Percentiles rank a stretch among this genome's conserved stretches.
phyloP scores from a whole-genome alignment of 306 rosid genomes.

The Castanopsis chinensis region DNA sequence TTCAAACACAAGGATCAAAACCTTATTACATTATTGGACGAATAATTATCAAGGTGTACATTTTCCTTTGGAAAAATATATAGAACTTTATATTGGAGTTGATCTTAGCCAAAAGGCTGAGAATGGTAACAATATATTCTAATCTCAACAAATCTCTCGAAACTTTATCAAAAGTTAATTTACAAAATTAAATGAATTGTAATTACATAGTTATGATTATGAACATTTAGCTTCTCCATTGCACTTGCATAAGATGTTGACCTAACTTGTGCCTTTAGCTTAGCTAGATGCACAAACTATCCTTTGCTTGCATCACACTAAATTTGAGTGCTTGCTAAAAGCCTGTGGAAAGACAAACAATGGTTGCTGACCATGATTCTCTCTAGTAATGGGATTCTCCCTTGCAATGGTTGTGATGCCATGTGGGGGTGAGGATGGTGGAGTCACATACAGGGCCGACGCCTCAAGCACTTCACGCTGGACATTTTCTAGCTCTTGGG shows the following conservation, averaged over 20 bases:
- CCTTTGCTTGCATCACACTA: conserved; percentile 21
- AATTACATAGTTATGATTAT: neutral
- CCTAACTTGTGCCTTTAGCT: neutral
- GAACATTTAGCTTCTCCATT: neutral
- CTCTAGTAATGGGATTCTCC: conserved; percentile 56
- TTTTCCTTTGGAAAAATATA: too few species aligned
- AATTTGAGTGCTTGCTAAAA: conserved; percentile 38
- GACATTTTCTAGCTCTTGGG: conserved; percentile 44
- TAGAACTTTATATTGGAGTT: too few species aligned
- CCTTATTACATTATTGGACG: too few species aligned
- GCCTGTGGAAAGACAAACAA: conserved; percentile 43
- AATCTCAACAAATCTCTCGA: neutral
- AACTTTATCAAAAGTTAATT: neutral
- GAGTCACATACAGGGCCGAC: conserved; percentile 57
- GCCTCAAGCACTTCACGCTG: conserved; percentile 53
- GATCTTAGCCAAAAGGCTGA: too few species aligned
- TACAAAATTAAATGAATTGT: neutral
- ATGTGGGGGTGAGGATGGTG: conserved; percentile 60
- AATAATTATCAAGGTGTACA: too few species aligned
- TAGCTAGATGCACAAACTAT: conserved; percentile 15
- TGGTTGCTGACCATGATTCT: conserved; percentile 24
- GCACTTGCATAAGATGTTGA: neutral
- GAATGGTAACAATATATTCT: neutral
- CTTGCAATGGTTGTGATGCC: conserved; percentile 48
- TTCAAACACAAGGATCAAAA: too few species aligned